Conservation (phyloP, 805 yeast species). For the Blastobotrys mokoenaii region DNA sequence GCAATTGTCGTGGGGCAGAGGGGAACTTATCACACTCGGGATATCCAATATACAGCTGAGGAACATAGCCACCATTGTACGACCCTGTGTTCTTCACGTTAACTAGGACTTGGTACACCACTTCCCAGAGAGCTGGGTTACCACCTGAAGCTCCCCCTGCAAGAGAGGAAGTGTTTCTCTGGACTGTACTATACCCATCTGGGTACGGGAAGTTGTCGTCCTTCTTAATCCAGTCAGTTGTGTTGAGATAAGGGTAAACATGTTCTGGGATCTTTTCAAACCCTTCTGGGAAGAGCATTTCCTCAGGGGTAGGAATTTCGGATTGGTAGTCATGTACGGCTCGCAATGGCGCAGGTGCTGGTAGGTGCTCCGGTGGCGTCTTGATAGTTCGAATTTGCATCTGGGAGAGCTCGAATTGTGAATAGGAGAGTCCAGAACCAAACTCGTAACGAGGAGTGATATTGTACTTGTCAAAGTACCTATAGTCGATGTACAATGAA, state of each 20-base stretch:
- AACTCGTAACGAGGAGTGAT: constrained; percentile 52
- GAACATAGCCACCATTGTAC: constrained; percentile 39
- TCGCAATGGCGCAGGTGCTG: constrained; percentile 37
- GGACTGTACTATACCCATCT: constrained; percentile 29
- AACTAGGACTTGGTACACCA: constrained; percentile 38
- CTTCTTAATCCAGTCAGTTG: constrained; percentile 27
- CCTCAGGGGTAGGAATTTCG: constrained; percentile 18
- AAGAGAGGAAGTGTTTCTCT: constrained; percentile 17
- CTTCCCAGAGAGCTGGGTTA: constrained; percentile 52
- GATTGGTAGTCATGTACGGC: constrained; percentile 17
- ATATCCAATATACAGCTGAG: constrained; percentile 46
- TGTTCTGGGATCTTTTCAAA: constrained; percentile 46
- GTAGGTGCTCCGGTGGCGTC: constrained; percentile 37
- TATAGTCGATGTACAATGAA: constrained; percentile 43
- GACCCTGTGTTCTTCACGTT: constrained; percentile 42
- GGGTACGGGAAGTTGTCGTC: constrained; percentile 30
- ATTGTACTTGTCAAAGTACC: constrained; percentile 47
- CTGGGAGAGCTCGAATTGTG: constrained; percentile 33
- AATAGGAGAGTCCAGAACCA: constrained; percentile 53
- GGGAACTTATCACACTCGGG: constrained; percentile 32
- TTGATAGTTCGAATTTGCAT: too few species aligned
- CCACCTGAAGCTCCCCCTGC: constrained; percentile 43
- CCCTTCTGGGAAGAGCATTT: constrained; percentile 44
- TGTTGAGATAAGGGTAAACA: constrained; percentile 44
- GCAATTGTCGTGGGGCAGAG: constrained; percentile 41